Evolutionary conservation across 805 yeast species (phyloP).

Genomic region (Candida pseudoglaebosa): DNA sequence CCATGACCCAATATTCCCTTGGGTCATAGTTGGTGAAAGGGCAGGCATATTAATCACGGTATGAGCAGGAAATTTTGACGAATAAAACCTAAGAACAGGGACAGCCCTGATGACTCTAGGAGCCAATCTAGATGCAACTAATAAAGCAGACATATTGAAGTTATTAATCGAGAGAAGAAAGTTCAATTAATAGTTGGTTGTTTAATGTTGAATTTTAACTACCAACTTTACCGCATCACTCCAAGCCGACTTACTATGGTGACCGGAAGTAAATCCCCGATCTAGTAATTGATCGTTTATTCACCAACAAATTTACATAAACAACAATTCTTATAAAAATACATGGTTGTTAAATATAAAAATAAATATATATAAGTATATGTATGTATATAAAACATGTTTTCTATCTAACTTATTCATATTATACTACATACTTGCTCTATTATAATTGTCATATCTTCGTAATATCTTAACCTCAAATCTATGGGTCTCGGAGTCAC

Average conservation of each 20-base stretch:
- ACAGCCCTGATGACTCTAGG: constrained; percentile 13
- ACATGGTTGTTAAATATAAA: no score
- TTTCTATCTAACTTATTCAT: no score
- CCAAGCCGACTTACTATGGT: constrained; percentile 2
- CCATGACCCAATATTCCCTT: constrained; percentile 90
- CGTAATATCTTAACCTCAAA: not conserved
- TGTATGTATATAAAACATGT: no score
- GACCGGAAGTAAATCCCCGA: constrained; percentile 3
- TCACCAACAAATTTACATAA: no score
- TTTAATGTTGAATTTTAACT: constrained; percentile 1
- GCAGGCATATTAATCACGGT: constrained; percentile 97
- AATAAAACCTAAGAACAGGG: constrained; percentile 33
- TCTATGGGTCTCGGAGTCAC: not conserved
- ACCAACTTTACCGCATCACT: constrained; percentile 4
- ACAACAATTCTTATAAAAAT: no score
- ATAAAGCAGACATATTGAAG: constrained; percentile 30
- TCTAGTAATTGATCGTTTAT: no score
- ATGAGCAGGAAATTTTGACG: constrained; percentile 69
- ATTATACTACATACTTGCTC: no score
- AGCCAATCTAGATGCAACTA: constrained; percentile 31
- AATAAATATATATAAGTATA: no score
- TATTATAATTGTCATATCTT: no score
- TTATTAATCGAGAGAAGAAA: not conserved
- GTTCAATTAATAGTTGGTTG: not conserved
- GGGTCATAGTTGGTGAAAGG: constrained; percentile 98